These are phyloP conservation scores for Fusarium oxysporum DNA, from an alignment of 2,329 filamentous ascomycete genomes.

Conservation along the genomic window DNA sequence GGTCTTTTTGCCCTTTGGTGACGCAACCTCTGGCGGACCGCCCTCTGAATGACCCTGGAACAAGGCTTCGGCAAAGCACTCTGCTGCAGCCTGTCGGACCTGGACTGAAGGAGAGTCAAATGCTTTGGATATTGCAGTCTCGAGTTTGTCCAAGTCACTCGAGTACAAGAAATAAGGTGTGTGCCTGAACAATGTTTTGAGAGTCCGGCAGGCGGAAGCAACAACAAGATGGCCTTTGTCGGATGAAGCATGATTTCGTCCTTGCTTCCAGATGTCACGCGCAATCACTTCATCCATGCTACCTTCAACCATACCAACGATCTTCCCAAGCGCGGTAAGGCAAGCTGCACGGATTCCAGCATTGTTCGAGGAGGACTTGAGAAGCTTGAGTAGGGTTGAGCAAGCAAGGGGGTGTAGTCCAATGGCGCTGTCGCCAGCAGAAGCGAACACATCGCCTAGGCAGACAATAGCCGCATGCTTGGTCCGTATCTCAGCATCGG, in stretches of 20 bases:
- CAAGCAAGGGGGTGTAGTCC: slow-evolving; percentile 82
- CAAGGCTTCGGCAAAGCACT: slow-evolving; percentile 84
- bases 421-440: slow-evolving; percentile 94
- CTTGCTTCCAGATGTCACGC: slow-evolving; percentile 95
- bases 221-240: slow-evolving; percentile 90
- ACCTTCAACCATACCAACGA: slow-evolving; percentile 78
- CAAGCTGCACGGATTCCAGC: slow-evolving; percentile 84
- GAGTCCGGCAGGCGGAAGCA: slow-evolving; percentile 80
- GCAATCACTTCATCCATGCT: slow-evolving; percentile 86
- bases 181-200: slow-evolving; percentile 77
- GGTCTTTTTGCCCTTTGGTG: slow-evolving; percentile 74
- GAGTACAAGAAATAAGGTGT: slow-evolving; percentile 89
- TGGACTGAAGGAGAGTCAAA: slow-evolving; percentile 81
- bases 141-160: slow-evolving; percentile 90
- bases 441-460: slow-evolving; percentile 87
- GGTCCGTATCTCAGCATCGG: slow-evolving; percentile 79
- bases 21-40: slow-evolving; percentile 59
- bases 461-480: slow-evolving; percentile 91
- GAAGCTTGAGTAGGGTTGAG: slow-evolving; percentile 77
- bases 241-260: slow-evolving; percentile 76
- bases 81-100: slow-evolving; percentile 87
- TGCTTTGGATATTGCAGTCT: slow-evolving; percentile 84
- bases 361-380: slow-evolving; percentile 84
- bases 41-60: slow-evolving; percentile 78
- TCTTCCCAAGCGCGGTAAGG: slow-evolving; percentile 79